Evolutionary conservation across 352 stramenopile genomes (phyloP), one percentile per base, ranked within the genome.

Genomic region (Phytophthora sansomeana): DNA sequence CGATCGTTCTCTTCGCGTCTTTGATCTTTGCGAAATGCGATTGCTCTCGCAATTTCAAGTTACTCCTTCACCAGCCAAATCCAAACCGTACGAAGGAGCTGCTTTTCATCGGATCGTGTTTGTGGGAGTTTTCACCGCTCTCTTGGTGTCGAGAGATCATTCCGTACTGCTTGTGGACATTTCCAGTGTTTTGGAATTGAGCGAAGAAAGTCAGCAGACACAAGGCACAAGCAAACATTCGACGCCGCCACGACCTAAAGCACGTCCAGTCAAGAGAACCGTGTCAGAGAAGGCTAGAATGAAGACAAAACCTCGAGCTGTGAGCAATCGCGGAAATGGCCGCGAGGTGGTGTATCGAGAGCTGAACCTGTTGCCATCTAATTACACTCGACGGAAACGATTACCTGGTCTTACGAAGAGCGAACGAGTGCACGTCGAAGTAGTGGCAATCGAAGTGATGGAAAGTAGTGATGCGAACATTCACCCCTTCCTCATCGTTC

Each of bases 1-100:
- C 14, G 78, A 92, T 52, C 69, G 76, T 9, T 78, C 67, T 4
- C 17, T 92, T 10, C 75, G 84, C 0, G 44, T 90, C 1, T 83
- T 91, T 49, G 67, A 92, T 67, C 35, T 92, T 11, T 55, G 50
- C 6, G 58, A 75, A 13, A 82, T 87, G 57, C 62, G 43, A 2
- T 39, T 89, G 7, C 19, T 90, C 5, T 72, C 72, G 0, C 72
- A 82, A 8, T 88, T 74, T 28, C 58, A 75, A 10, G 51, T 92
- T 21, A 38, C 28, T 9, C 16, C 39, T 32, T 62, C 60, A n/a
- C 36, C 43, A 38, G 5, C 24, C 28, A 66, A 75, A 43, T 44
- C 55, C 17, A 16, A 19, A 32, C 54, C n/a, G 4, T 24, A 44
- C 3, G n/a, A 54, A 30, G 30, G 28, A 19, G 44, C 8, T 11